phyloP scores from a whole-genome alignment of 1,284 basidiomycete genomes.

The Ustilago cynodontis region DNA sequence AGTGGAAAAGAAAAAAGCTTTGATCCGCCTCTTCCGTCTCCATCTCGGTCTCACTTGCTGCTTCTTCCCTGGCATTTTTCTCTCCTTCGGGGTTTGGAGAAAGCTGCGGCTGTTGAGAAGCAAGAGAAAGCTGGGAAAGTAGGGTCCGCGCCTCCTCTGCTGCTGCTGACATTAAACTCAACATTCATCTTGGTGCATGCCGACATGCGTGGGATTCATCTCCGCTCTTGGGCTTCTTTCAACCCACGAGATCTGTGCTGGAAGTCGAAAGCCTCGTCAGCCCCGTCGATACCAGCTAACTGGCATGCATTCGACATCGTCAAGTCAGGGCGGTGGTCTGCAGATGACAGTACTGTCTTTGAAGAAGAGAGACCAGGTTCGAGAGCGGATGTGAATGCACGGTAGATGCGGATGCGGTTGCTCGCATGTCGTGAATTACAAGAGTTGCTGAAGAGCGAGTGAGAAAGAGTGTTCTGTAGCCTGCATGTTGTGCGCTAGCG shows the following conservation, averaged over 20 bases:
- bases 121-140: not conserved
- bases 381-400: not conserved
- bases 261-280: no score
- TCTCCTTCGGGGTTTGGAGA: no score
- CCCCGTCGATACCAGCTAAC: no score
- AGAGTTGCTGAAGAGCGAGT: not conserved
- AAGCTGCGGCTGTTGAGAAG: no score
- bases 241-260: not conserved
- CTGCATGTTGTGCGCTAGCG: slow-evolving; percentile 1
- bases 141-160: not conserved
- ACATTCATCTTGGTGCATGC: not conserved
- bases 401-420: not conserved
- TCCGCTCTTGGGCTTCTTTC: not conserved
- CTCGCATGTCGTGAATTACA: not conserved
- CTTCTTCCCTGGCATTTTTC: no score
- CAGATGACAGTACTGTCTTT: no score
- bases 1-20: not conserved
- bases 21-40: not conserved
- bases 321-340: no score
- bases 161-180: not conserved
- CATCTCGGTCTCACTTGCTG: no score
- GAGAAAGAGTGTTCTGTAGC: not conserved
- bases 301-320: not conserved
- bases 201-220: not conserved
- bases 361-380: not conserved